Base-by-base conservation (phyloP, 2,329 filamentous ascomycete genomes). In the Xylariaceae sp. region DNA sequence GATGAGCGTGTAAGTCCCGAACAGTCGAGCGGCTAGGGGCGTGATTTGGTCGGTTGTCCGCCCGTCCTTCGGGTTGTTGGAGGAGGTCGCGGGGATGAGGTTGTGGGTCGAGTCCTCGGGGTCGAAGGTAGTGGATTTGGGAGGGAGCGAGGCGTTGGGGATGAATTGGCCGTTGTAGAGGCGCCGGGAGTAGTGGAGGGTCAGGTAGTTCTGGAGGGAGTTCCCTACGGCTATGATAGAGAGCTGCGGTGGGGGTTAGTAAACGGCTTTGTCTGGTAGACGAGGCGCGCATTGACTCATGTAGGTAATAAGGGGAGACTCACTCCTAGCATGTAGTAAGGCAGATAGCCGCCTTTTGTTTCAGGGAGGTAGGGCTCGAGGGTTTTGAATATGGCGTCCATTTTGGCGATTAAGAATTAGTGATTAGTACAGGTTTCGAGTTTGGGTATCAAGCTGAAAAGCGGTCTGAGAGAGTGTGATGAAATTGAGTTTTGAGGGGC, bases 1-100 rank as follows among this genome's bases (percentile, higher is more conserved):
- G 47, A 95, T 74, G 47, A 92, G 76, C 0, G 91, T 94, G 84
- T 90, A 96, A 22, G 88, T 93, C 43, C 86, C 90, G 65, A 95
- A 95, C 17, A 88, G 82, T 53, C 88, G 83, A 21, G 83, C 83
- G 10, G 83, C 84, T 22, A 95, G 80, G 5, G 85, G 81, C 5
- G 87, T 91, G 45, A 88, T 79, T 66, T 82, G 79, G 59, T 82
- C 78, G 46, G 67, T 60, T 6, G 56, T 36, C 67, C 73, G 64
- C 46, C 70, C 64, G 40, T 71, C 70, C 43, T 72, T 67, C n/a
- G n/a, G n/a, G 66, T 68, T 23, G 64, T 64, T 54, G 21, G 67
- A 65, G 34, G 70, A 57, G 40, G 67, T 66, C 1, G 66, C 67
- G 5, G 70, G 66, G 23, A 77, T 57, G 45, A 80, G 67, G 60